Base-by-base conservation (phyloP, 176 grass and related monocot species). In the Eleusine coracana region DNA sequence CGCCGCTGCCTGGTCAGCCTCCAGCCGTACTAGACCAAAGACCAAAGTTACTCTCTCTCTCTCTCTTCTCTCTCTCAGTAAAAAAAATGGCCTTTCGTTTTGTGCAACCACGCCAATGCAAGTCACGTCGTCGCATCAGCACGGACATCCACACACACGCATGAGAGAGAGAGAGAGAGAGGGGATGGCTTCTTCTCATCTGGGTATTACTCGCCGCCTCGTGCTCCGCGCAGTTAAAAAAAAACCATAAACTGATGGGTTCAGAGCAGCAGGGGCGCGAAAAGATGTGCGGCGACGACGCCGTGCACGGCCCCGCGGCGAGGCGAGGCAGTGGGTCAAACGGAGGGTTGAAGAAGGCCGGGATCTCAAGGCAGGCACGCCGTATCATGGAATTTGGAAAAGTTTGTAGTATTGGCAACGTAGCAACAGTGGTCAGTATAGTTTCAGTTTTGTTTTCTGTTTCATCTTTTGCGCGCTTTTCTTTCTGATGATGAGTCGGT, bases 41-140 rank as follows among this genome's bases (percentile, higher is more conserved):
- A 20, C 27, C 70, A 7, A 7, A 13, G 69, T 1, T 3, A 34
- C 44, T 9, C 46, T 36, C 16, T 11, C 13, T 34, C 45, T 44
- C 49, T 36, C 34, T n/a, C 7, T 44, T n/a, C 7, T 44, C 60
- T 65, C 27, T 58, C 51, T 34, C 44, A 7, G 14, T 16, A 83
- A 74, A 64, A 73, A 74, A 41, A 27, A 27, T 48, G 16, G 7
- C 15, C 38, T 62, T 71, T 42, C 37, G 50, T 31, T 69, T 69
- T 12, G 66, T 31, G 66, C 68, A 49, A 28, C n/a, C 6, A 10
- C 12, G 74, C 55, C 74, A 17, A 49, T 17, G 50, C 50, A 52
- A 17, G 76, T 66, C 41, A 78, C 60, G 60, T 66, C 60, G 60
- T 66, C 61, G 76, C 28, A 14, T 25, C 75, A 15, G 38, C 84